Evolutionary conservation across 108 stramenopile species (phyloP), one percentile per base, ranked within the genome.

Genomic region (Thalassiosira profunda): DNA sequence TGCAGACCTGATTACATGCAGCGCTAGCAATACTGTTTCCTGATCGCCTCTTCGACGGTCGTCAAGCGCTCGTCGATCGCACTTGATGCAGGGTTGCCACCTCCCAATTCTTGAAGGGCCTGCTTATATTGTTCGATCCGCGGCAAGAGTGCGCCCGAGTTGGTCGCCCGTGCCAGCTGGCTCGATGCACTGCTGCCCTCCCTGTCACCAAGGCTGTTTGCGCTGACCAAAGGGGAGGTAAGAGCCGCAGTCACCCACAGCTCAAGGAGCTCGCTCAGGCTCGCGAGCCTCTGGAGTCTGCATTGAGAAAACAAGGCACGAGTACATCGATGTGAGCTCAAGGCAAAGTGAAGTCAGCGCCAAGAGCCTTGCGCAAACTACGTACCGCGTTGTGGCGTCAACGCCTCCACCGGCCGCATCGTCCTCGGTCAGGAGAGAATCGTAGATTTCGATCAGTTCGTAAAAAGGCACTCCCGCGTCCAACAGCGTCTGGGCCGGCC

Each of bases 401-500:
- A 42, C 33, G 33, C 41, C 63, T 48, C 46, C 43, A 25, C 18
- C 41, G 14, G 48, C 17, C 46, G 12, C 57, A 30, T 40, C 21
- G 20, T 30, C 35, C 25, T 64, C 15, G 4, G 30, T 21, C 6
- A 43, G 47, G 40, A 70, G 42, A 10, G 41, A 51, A 34, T 88
- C 82, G 42, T 84, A 91, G 4, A 71, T 58, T 47, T 61, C 71
- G 34, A 88, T 58, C 2, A 89, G 43, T 8, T 53, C 48, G 46
- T 74, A 31, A 52, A 79, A 87, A 26, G 88, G 78, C 40, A 88
- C 81, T 5, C 90, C 93, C 56, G 76, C 78, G 17, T 72, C 72
- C n/a, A 88, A 31, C 18, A 94, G 61, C 28, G 84, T 70, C 26
- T 78, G 57, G 31, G 82, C 73, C 26, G 89, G 75, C 93, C 94